Evolutionary conservation across 1,284 basidiomycete species (phyloP), one percentile per base, ranked within the genome.

Genomic region (Athelia psychrophila): DNA sequence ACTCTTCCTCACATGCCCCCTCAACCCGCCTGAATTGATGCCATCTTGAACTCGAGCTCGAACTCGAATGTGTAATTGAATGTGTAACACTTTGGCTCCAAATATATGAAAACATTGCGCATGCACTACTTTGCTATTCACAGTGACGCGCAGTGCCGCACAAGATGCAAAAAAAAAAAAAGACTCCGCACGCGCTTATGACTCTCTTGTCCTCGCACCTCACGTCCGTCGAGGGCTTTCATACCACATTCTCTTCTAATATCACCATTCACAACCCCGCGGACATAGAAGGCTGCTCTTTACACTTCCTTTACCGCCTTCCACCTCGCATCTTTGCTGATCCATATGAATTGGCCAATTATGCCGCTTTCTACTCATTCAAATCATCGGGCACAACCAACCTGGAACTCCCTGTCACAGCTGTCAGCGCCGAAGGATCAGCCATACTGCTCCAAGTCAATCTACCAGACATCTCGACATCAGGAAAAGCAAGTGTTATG

Each of bases 281-380:
- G 8, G 19, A 27, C 22, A n/a, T 46, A n/a, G 4, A 22, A 8
- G 56, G 61, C 46, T 80, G 75, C 58, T 56, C 68, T 15, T 59
- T 77, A 1, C 65, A 77, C 54, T 62, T 81, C 5, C 62, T 71
- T 36, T 73, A 71, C 59, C 58, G 60, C 3, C 67, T 81, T 18
- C 76, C 77, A 2, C 70, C 75, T 0, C 63, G 74, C 27, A 57
- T 79, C 36, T 80, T 80, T 58, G 70, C 76, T 45, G 79, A 81
- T 60, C 74, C 72, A 4, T 79, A 80, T 60, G 80, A 83, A 57
- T 74, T 81, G 33, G 67, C 66, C 10, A 74, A 79, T 52, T 65
- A 74, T 45, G 69, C 71, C 6, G 65, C 67, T 16, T 69, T 64
- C 24, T 79, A 74, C 52, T 62, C 67, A 0, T 76, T 74, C 59